These are phyloP conservation scores for Brassica rapa DNA, from an alignment of 345 rosid genomes.

Conservation along the genomic window DNA sequence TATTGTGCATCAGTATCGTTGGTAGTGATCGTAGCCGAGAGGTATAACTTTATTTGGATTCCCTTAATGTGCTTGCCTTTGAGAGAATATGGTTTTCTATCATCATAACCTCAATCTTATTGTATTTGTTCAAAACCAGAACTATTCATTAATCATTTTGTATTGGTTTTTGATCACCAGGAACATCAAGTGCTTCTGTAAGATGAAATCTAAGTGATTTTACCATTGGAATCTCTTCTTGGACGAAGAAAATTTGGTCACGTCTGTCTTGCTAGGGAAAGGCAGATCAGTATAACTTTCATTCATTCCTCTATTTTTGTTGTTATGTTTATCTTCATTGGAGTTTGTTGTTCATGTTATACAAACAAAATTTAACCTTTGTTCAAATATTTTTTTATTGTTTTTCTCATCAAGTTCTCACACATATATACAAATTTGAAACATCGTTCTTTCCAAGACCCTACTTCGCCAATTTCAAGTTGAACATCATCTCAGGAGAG, in stretches of 20 bases:
- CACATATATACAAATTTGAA: conserved; percentile 4
- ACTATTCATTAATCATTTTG: not conserved
- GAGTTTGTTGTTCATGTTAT: not conserved
- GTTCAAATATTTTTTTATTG: not conserved
- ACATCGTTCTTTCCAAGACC: conserved; percentile 86
- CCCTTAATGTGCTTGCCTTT: not conserved
- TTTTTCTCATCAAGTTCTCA: not conserved
- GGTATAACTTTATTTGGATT: not conserved
- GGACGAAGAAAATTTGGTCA: not conserved
- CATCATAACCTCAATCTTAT: not conserved
- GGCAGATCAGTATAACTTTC: not conserved
- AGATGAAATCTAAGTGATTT: not conserved
- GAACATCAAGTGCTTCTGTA: not conserved
- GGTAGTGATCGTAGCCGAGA: not conserved
- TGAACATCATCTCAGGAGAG: conserved; percentile 91
- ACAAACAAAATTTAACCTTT: not conserved
- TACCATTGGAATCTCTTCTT: not conserved
- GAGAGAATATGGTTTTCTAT: not conserved
- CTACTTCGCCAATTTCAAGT: conserved; percentile 92
- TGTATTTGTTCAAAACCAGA: not conserved
- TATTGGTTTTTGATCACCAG: not conserved
- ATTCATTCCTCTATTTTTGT: not conserved
- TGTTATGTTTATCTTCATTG: not conserved
- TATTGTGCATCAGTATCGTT: not conserved
- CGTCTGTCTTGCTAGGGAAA: not conserved